A percentile compares a stretch with the other conserved stretches of the same genome.
These are phyloP conservation scores for Pythium monospermum DNA, from an alignment of 352 stramenopile species.

Conservation along the genomic window DNA sequence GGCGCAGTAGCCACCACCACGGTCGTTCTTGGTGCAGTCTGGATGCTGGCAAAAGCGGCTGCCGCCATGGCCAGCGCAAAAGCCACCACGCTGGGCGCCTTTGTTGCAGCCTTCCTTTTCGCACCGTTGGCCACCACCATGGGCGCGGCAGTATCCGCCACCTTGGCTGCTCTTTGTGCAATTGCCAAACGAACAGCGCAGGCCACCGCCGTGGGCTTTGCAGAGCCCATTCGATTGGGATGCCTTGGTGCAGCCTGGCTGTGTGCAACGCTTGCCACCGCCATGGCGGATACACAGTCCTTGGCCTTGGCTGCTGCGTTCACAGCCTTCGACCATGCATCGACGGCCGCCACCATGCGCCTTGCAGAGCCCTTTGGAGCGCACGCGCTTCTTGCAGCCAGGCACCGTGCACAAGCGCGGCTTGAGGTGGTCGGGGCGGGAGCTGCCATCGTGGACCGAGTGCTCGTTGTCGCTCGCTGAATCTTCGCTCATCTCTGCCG, in stretches of 20 bases:
- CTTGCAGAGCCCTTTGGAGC: conserved; percentile 82
- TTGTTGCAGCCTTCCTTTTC: conserved; percentile 83
- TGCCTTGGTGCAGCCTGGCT: conserved; percentile 74
- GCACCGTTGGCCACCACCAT: conserved; percentile 80
- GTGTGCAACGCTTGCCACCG: conserved; percentile 74
- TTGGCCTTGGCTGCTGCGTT: conserved; percentile 76
- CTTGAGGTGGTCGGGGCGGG: conserved; percentile 63
- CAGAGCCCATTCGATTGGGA: conserved; percentile 83
- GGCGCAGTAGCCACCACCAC: conserved; percentile 79
- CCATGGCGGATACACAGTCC: conserved; percentile 81
- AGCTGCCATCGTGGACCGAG: conserved; percentile 8
- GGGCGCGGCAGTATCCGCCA: conserved; percentile 78
- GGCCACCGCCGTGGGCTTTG: conserved; percentile 76
- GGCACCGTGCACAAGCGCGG: conserved; percentile 78
- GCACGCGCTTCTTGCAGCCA: conserved; percentile 78
- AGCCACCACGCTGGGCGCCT: conserved; percentile 69
- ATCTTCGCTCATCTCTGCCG: conserved; percentile 14
- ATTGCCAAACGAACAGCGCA: conserved; percentile 62
- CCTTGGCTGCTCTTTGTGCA: conserved; percentile 84
- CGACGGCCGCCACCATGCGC: conserved; percentile 69
- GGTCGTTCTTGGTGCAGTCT: conserved; percentile 88
- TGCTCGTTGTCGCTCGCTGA: conserved; percentile 10
- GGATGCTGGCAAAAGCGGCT: conserved; percentile 74
- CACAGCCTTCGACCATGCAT: conserved; percentile 80
- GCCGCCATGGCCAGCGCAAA: conserved; percentile 81